Base-by-base conservation (phyloP, 345 rosid genomes). In the Gossypium raimondii region DNA sequence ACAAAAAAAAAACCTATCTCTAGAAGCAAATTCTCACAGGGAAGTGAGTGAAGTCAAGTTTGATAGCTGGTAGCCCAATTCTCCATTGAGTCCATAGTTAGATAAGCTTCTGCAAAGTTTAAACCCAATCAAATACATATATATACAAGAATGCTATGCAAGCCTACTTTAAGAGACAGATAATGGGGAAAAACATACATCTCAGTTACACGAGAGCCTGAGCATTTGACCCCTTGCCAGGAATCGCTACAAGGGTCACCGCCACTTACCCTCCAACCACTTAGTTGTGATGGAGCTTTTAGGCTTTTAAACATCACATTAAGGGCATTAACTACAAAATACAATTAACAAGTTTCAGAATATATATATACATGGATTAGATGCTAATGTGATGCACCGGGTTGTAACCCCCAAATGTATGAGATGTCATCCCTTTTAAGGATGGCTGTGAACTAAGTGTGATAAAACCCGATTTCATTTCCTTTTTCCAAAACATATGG, bases 191-290 rank as follows among this genome's bases (percentile, higher is more conserved):
- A 58, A 60, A 14, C 64, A 3, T 75, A 90, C 99, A 95, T 87
- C 88, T 91, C 85, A 66, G 92, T 90, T 68, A 95, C 89, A 58
- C 91, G 81, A 5, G 94, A 89, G 68, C 90, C 94, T 7, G 90
- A 85, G 90, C 99, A 95, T 73, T 80, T 81, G 76, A 95, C 86
- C 76, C 98, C 99, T 80, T 89, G 82, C 97, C 99, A 95, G 38
- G 89, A 82, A 38, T 89, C 90, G 3, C 87, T 94, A 78, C 99
- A 93, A 75, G 98, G 98, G 81, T 93, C 96, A 1, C 99, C 98
- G 9, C 97, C 98, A 48, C 78, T 77, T 14, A 90, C 66, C 81
- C 84, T 75, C 99, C 99, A 95, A 17, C 90, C 91, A 24, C 57
- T 85, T 75, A 95, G 79, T 78, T 83, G 73, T 24, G 93, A 88